phyloP scores from a whole-genome alignment of 305 asterid species.

The Andrographis paniculata region DNA sequence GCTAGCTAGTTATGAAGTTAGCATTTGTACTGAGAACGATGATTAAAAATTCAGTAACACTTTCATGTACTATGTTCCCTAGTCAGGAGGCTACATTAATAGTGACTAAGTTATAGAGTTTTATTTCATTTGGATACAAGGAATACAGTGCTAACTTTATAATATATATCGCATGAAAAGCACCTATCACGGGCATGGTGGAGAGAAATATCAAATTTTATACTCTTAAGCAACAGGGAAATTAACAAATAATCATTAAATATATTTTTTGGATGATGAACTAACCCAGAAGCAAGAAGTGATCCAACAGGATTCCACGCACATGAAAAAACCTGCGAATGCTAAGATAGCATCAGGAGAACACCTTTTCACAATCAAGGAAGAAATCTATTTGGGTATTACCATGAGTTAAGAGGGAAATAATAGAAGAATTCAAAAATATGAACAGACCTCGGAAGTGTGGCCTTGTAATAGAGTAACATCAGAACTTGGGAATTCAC shows the following conservation, averaged over 20 bases:
- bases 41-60: no score
- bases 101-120: no score
- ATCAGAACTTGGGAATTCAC: constrained; percentile 63
- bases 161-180: no score
- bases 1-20: no score
- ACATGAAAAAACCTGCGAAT: constrained; percentile 89
- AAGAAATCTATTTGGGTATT: background rate
- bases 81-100: no score
- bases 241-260: constrained; percentile 8
- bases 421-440: constrained; percentile 9
- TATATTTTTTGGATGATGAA: constrained; percentile 15
- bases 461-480: constrained; percentile 86
- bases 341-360: constrained; percentile 17
- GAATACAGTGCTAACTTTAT: no score
- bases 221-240: constrained; percentile 10
- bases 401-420: constrained; percentile 4
- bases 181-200: no score
- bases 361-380: constrained; percentile 12
- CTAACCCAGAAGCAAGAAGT: constrained; percentile 98
- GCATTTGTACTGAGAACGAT: no score
- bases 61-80: no score
- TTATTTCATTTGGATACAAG: no score
- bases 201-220: no score
- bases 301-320: constrained; percentile 92
- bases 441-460: constrained; percentile 74